These are phyloP conservation scores for Yamadazyma phyllophila DNA, from an alignment of 805 yeast species.

Conservation along the genomic window DNA sequence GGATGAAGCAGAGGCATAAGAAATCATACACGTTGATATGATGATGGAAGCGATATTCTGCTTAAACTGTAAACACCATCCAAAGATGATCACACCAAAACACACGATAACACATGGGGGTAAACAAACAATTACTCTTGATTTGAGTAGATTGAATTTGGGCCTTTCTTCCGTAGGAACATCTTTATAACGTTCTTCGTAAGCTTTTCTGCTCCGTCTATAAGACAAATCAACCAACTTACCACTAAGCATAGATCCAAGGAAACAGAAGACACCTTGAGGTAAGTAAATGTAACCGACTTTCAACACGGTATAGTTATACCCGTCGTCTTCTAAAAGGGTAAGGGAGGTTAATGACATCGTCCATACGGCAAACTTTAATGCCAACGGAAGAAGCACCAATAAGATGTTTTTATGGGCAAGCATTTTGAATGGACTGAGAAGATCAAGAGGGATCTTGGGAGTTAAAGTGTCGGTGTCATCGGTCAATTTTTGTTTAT, in stretches of 20 bases:
- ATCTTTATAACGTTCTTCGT: slow-evolving; percentile 24
- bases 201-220: slow-evolving; percentile 21
- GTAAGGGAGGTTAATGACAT: slow-evolving; percentile 65
- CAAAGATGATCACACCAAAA: slow-evolving; percentile 42
- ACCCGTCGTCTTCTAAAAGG: slow-evolving; percentile 43
- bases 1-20: slow-evolving; percentile 58
- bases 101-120: slow-evolving; percentile 38
- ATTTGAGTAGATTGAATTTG: slow-evolving; percentile 52
- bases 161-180: slow-evolving; percentile 24
- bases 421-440: slow-evolving; percentile 43
- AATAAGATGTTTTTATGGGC: slow-evolving; percentile 43
- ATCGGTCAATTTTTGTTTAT: slow-evolving; percentile 28
- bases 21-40: slow-evolving; percentile 54
- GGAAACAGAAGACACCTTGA: slow-evolving; percentile 63
- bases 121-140: slow-evolving; percentile 47
- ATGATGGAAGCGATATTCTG: slow-evolving; percentile 55
- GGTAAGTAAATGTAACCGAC: slow-evolving; percentile 76
- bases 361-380: slow-evolving; percentile 70
- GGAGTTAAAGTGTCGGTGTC: slow-evolving; percentile 20
- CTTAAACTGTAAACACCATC: slow-evolving; percentile 64
- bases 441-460: slow-evolving; percentile 21
- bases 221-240: slow-evolving; percentile 53
- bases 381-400: slow-evolving; percentile 54
- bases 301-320: slow-evolving; percentile 50
- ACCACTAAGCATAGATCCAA: slow-evolving; percentile 62